These are phyloP conservation scores for Aspergillus neoniger DNA, from an alignment of 2,329 filamentous ascomycete species.

Conservation along the genomic window DNA sequence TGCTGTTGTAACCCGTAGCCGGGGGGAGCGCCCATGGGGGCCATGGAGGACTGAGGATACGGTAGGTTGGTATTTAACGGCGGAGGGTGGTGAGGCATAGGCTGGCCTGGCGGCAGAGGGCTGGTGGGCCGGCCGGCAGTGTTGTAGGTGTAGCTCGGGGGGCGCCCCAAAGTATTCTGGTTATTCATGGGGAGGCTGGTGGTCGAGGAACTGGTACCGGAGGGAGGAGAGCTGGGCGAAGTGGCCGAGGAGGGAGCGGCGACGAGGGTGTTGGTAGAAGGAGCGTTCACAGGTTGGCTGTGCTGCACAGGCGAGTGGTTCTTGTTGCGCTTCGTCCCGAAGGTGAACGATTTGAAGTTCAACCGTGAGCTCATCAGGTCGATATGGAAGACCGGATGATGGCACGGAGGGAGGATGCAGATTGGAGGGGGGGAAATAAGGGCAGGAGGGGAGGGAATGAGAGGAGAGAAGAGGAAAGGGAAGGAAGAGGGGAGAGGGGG, in stretches of 20 bases:
- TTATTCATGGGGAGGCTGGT: constrained; percentile 59
- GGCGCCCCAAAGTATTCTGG: constrained; percentile 58
- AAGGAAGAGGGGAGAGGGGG: background rate
- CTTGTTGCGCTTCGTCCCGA: constrained; percentile 53
- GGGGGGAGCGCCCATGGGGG: constrained; percentile 45
- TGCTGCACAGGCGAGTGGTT: constrained; percentile 46
- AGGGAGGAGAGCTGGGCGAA: constrained; percentile 39
- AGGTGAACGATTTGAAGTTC: constrained; percentile 54
- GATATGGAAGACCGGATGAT: constrained; percentile 37
- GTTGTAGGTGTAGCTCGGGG: constrained; percentile 64
- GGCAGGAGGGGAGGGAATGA: constrained; percentile 8
- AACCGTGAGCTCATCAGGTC: constrained; percentile 56
- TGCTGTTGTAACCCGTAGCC: constrained; percentile 47
- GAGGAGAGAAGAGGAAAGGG: constrained; percentile 17
- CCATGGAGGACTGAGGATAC: constrained; percentile 47
- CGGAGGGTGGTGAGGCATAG: constrained; percentile 49
- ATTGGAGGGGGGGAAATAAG: constrained; percentile 9
- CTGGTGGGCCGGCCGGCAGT: constrained; percentile 55
- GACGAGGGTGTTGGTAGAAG: constrained; percentile 33
- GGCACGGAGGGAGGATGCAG: constrained; percentile 15
- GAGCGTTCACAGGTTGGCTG: constrained; percentile 28
- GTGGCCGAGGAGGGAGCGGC: constrained; percentile 39
- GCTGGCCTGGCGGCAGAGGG: constrained; percentile 52
- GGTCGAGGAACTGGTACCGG: constrained; percentile 48
- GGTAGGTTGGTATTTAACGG: constrained; percentile 58